phyloP scores from a whole-genome alignment of 73 alveolate species.

The Durusdinium trenchii region DNA sequence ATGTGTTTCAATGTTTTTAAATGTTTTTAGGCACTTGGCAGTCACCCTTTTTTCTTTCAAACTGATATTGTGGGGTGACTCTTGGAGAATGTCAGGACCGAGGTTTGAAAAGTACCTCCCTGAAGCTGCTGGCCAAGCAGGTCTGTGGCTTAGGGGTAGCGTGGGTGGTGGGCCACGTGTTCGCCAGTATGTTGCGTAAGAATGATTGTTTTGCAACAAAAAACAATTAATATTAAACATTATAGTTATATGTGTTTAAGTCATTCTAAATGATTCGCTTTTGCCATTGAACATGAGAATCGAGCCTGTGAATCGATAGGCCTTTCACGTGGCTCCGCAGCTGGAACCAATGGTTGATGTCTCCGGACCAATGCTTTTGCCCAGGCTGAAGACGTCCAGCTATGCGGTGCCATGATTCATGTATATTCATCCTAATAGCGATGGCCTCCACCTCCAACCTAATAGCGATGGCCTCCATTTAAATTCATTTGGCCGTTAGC shows the following conservation, averaged over 20 bases:
- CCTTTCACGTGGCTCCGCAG: slow-evolving; percentile 56
- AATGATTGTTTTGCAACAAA: background rate
- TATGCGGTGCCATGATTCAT: no score
- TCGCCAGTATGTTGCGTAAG: background rate
- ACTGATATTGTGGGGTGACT: background rate
- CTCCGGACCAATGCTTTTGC: slow-evolving; percentile 79
- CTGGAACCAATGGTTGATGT: slow-evolving; percentile 60
- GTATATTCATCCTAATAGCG: no score
- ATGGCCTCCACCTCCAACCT: no score
- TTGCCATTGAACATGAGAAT: no score
- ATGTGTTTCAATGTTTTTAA: background rate
- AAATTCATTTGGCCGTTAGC: background rate
- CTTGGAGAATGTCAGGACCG: background rate
- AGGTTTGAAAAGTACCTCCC: slow-evolving; percentile 6
- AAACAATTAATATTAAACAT: background rate
- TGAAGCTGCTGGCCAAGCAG: slow-evolving; percentile 93
- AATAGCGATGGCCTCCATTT: no score
- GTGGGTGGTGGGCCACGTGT: no score
- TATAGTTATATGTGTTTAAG: no score
- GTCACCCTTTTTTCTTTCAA: background rate
- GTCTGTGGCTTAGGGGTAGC: no score
- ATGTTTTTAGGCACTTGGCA: background rate
- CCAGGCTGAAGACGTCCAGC: no score
- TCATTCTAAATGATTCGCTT: background rate
- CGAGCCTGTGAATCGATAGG: slow-evolving; percentile 17